Evolutionary conservation across 306 rosid species (phyloP).

Genomic region (Lablab purpureus): DNA sequence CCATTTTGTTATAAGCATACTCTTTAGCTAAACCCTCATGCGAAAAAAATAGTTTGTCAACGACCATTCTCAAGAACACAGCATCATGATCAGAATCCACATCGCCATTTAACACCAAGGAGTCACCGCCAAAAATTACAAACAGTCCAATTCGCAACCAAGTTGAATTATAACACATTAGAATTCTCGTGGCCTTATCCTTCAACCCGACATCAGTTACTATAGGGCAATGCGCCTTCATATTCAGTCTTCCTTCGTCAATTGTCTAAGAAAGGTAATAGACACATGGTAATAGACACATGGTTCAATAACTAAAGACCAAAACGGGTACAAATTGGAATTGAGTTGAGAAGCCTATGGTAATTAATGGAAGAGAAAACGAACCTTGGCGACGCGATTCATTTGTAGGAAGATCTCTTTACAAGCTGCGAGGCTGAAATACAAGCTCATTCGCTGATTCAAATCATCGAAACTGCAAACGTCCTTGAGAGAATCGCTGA

Average conservation of each 20-base stretch:
- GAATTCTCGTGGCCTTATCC: conserved; percentile 65
- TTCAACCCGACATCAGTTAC: conserved; percentile 86
- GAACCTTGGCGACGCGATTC: conserved; percentile 80
- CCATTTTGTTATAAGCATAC: conserved; percentile 87
- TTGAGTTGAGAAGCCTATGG: background rate
- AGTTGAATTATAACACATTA: conserved; percentile 77
- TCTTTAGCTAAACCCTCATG: conserved; percentile 74
- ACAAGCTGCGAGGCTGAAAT: conserved; percentile 70
- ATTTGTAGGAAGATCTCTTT: conserved; percentile 67
- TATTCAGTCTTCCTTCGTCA: conserved; percentile 84
- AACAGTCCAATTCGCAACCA: conserved; percentile 88
- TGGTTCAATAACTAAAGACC: background rate
- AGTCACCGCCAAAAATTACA: conserved; percentile 83
- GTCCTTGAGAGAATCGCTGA: conserved; percentile 69
- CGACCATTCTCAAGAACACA: conserved; percentile 75
- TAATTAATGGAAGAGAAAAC: conserved; percentile 35
- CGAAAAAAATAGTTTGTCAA: conserved; percentile 76
- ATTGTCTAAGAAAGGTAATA: conserved; percentile 59
- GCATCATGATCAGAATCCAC: conserved; percentile 65
- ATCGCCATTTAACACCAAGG: conserved; percentile 67
- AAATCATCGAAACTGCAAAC: conserved; percentile 90
- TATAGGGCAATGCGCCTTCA: conserved; percentile 91
- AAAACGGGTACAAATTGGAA: background rate
- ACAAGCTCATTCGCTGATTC: conserved; percentile 72
- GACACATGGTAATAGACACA: conserved; percentile 9